Evolutionary conservation across 2,329 filamentous ascomycete genomes (phyloP), one percentile per base, ranked within the genome.

Genomic region (Cercospora sesami): DNA sequence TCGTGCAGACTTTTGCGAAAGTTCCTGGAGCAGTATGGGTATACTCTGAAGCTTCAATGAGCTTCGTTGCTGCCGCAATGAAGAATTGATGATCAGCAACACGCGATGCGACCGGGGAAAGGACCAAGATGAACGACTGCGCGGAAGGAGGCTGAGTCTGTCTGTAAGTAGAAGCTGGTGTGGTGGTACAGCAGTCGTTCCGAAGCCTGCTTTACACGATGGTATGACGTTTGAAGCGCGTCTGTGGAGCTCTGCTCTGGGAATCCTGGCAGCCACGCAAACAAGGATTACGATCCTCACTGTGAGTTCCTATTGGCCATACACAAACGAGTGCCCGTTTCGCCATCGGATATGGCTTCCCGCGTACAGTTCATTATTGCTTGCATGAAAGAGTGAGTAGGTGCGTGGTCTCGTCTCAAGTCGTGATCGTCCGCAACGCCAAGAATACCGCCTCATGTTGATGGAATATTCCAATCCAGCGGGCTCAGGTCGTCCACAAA

Each of bases 401-500:
- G 1, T 28, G 1, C 23, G n/a, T 9, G 14, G 48, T 16, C 23
- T 28, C 48, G 7, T 4, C 6, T 53, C 5, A 7, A 53, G 21
- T 60, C 26, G 21, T 26, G 18, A n/a, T 60, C 7, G 26, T 26
- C 3, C 5, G n/a, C 21, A 36, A 36, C 36, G 61, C 61, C 61
- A 57, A 63, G 61, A 36, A 53, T 63, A 39, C 48, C 42, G 36
- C 3, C 28, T 66, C 65, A 72, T 58, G 66, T 60, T 23, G 63
- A 60, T n/a, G 63, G 48, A 12, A 59, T 48, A 23, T 59, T 70
- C 69, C 69, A 75, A 42, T 75, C 72, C 36, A 75, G 67, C 9
- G 72, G 71, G 30, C 68, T 71, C 31, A 73, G 23, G 63, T 76
- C 71, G 36, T 78, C 75, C n/a, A 76, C 55, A 45, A 77, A 77